phyloP scores from a whole-genome alignment of 2,329 filamentous ascomycete species.

The Eutypa lata region DNA sequence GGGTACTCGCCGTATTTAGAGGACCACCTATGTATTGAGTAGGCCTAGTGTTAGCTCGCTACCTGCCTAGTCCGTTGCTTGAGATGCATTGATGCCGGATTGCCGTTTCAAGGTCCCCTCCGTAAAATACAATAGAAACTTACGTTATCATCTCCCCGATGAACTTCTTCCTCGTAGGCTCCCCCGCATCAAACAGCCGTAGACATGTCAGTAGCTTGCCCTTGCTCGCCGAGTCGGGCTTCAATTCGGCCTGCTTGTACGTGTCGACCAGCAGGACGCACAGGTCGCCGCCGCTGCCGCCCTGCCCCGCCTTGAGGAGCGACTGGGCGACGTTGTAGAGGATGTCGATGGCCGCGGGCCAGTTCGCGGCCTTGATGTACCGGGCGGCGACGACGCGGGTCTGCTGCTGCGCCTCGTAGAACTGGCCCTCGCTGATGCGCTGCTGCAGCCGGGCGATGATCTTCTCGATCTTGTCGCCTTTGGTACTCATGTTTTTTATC shows the following conservation, averaged over 20 bases:
- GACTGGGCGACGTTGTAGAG: constrained; percentile 80
- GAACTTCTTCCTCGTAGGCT: constrained; percentile 91
- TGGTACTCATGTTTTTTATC: constrained; percentile 25
- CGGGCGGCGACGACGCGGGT: constrained; percentile 91
- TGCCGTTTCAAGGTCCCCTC: constrained; percentile 6
- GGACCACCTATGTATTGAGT: too few species aligned
- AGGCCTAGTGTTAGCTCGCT: too few species aligned
- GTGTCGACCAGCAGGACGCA: constrained; percentile 85
- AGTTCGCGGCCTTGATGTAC: constrained; percentile 86
- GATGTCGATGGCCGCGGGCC: constrained; percentile 80
- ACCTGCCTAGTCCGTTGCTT: constrained; percentile 34
- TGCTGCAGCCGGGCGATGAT: constrained; percentile 69
- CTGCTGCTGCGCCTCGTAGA: constrained; percentile 98
- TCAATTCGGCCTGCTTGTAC: constrained; percentile 81
- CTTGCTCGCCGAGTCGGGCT: constrained; percentile 70
- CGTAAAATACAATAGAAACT: constrained; percentile 22
- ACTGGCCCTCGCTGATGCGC: constrained; percentile 87
- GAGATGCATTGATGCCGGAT: too few species aligned
- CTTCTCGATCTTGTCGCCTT: constrained; percentile 48
- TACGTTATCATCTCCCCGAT: constrained; percentile 79
- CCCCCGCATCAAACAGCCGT: constrained; percentile 73
- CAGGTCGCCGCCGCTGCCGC: constrained; percentile 87
- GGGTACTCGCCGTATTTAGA: constrained; percentile 81
- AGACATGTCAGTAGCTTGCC: constrained; percentile 75
- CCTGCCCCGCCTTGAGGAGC: constrained; percentile 87